Evolutionary conservation across 1,284 basidiomycete species (phyloP), one percentile per base, ranked within the genome.

Genomic region (Heliocybe sulcata): DNA sequence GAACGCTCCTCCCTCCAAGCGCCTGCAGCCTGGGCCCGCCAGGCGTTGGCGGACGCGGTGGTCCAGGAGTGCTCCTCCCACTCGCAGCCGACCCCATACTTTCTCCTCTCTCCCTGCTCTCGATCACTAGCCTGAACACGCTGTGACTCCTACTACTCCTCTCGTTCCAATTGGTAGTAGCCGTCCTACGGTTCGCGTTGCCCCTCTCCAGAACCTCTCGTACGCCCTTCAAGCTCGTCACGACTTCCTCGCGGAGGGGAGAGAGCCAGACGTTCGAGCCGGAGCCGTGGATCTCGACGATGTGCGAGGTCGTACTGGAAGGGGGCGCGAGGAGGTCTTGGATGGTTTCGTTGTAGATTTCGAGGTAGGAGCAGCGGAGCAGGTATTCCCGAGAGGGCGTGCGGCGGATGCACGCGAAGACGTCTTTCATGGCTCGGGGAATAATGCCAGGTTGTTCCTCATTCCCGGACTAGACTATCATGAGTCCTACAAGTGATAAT

Each of bases 101-200:
- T 6, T 29, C 27, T n/a, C 14, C 69, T 54, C 87, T 70, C 63
- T 90, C 87, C 53, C 90, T 74, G 61, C 86, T 89, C 69, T 92
- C 90, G 45, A 92, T 82, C 0, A 95, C 92, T 35, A 96, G 80
- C 45, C 94, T 78, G 71, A 98, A 96, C 0, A 98, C 90, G 58
- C 90, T 93, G 69, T 98, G 96, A 71, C 88, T 92, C 22, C 96
- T 79, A 62, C 90, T 94, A 71, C 90, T 94, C 45, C 94, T 74
- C 64, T 94, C 92, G 67, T 99, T 99, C 93, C 94, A 99, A 68
- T 99, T 96, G 14, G 96, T 99, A 60, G 86, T 90, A 0, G 94
- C 95, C 2, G 94, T 95, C 60, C 94, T 80, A 42, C 96, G 75
- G 64, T 94, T 91, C 1, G 87, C 85, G 66, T 95, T 92, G 8